Evolutionary conservation across 352 stramenopile genomes (phyloP).

Genomic region (Phytophthora citricola): DNA sequence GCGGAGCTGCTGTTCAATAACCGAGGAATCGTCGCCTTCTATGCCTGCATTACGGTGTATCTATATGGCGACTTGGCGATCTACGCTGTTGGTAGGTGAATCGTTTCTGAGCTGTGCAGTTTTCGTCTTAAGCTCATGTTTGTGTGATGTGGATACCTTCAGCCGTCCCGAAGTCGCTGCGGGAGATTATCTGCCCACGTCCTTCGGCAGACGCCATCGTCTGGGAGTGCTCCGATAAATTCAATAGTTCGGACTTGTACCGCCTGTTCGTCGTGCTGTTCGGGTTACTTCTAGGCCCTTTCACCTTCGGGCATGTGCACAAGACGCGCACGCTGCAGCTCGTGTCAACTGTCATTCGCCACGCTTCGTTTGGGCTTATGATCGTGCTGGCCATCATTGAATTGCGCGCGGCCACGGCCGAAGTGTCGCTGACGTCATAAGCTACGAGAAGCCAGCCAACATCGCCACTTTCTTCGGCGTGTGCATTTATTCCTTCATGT

Average conservation of each 20-base stretch:
- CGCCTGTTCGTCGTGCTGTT: constrained; percentile 83
- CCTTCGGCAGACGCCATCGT: constrained; percentile 49
- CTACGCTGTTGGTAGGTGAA: constrained; percentile 82
- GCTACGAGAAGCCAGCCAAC: constrained; percentile 74
- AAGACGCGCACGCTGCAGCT: constrained; percentile 86
- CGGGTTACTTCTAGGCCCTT: constrained; percentile 73
- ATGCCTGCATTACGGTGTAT: constrained; percentile 83
- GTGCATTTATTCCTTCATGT: constrained; percentile 93
- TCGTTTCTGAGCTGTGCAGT: not conserved
- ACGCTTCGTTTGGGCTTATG: constrained; percentile 87
- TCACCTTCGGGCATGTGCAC: constrained; percentile 83
- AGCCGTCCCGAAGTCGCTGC: constrained; percentile 90
- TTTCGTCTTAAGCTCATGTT: constrained; percentile 1
- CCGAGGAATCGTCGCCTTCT: constrained; percentile 78
- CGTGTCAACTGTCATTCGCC: constrained; percentile 81
- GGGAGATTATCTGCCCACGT: constrained; percentile 83
- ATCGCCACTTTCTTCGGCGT: constrained; percentile 87
- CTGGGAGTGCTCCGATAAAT: constrained; percentile 73
- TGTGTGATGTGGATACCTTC: constrained; percentile 1
- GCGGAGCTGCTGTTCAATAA: constrained; percentile 77
- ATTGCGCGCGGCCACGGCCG: constrained; percentile 75
- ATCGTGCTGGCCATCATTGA: constrained; percentile 75
- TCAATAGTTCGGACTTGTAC: constrained; percentile 86
- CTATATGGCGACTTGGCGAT: constrained; percentile 89
- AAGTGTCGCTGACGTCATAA: constrained; percentile 66